Percentiles rank a stretch among this genome's conserved stretches.
Conservation (phyloP, 495 filamentous ascomycete genomes). For the Penicillium odoratum region DNA sequence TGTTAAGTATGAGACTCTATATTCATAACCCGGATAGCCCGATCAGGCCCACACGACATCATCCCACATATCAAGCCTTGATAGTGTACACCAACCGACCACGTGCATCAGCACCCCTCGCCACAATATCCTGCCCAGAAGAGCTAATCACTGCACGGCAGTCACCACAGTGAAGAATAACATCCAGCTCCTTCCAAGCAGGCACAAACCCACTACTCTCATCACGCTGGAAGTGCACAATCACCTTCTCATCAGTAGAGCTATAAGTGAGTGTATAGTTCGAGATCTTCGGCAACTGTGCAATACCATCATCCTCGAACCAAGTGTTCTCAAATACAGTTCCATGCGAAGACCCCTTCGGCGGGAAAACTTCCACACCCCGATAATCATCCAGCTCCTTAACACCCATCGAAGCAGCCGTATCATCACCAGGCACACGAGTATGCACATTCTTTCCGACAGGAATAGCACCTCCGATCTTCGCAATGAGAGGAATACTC, state of each 20-base stretch:
- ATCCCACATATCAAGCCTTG: slow-evolving; percentile 20
- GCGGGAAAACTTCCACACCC: slow-evolving; percentile 65
- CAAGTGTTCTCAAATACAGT: slow-evolving; percentile 49
- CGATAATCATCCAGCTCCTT: slow-evolving; percentile 62
- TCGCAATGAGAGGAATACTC: slow-evolving; percentile 63
- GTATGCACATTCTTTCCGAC: slow-evolving; percentile 59
- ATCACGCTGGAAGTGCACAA: slow-evolving; percentile 41
- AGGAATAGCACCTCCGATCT: slow-evolving; percentile 58
- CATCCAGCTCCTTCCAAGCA: slow-evolving; percentile 53
- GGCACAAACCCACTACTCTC: slow-evolving; percentile 44
- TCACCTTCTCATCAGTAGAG: slow-evolving; percentile 43
- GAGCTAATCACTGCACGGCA: slow-evolving; percentile 42
- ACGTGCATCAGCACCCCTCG: slow-evolving; percentile 32
- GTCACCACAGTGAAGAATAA: slow-evolving; percentile 54
- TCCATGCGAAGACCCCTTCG: slow-evolving; percentile 36
- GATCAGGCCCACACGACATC: neutral
- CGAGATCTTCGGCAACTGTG: slow-evolving; percentile 43
- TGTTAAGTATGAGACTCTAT: neutral
- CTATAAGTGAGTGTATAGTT: slow-evolving; percentile 44
- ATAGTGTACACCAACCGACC: slow-evolving; percentile 40
- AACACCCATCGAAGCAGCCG: slow-evolving; percentile 48
- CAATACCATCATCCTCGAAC: slow-evolving; percentile 66
- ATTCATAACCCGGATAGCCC: neutral
- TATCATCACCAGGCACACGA: slow-evolving; percentile 53
- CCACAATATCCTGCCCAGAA: slow-evolving; percentile 31